Percentiles rank a stretch among this genome's conserved stretches.
phyloP scores from a whole-genome alignment of 225 moss, liverwort and hornwort species.

The Pleurozium schreberi region DNA sequence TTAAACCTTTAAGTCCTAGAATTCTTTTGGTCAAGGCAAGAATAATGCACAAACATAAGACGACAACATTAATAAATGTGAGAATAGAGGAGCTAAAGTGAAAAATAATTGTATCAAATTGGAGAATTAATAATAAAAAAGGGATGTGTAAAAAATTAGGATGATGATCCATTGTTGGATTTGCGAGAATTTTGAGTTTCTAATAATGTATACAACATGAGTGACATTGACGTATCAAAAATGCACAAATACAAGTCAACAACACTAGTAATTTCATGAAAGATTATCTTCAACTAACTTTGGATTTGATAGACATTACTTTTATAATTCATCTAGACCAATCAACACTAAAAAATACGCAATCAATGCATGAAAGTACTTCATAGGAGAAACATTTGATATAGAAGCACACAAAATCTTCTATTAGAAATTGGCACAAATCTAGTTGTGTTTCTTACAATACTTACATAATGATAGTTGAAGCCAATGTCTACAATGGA shows the following conservation, averaged over 20 bases:
- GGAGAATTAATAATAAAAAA: background rate
- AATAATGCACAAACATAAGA: background rate
- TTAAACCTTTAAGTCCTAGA: rapidly evolving
- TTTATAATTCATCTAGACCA: background rate
- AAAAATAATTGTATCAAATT: background rate
- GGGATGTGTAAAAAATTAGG: background rate
- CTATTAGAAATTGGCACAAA: background rate
- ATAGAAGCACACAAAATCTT: rapidly evolving
- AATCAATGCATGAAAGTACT: background rate
- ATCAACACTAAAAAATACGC: background rate
- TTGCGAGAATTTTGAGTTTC: background rate
- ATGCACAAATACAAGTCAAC: background rate
- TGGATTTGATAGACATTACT: background rate
- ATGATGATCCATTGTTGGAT: background rate
- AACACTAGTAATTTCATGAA: background rate
- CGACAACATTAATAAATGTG: background rate
- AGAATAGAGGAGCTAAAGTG: background rate
- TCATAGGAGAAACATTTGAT: background rate
- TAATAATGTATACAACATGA: rapidly evolving
- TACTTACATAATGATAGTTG: background rate
- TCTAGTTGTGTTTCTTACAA: background rate
- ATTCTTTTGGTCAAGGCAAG: background rate
- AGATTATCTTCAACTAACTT: background rate
- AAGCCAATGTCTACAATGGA: background rate
- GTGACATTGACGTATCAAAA: background rate